phyloP scores from a whole-genome alignment of 2,329 filamentous ascomycete genomes.

The Fusarium drepaniforme region DNA sequence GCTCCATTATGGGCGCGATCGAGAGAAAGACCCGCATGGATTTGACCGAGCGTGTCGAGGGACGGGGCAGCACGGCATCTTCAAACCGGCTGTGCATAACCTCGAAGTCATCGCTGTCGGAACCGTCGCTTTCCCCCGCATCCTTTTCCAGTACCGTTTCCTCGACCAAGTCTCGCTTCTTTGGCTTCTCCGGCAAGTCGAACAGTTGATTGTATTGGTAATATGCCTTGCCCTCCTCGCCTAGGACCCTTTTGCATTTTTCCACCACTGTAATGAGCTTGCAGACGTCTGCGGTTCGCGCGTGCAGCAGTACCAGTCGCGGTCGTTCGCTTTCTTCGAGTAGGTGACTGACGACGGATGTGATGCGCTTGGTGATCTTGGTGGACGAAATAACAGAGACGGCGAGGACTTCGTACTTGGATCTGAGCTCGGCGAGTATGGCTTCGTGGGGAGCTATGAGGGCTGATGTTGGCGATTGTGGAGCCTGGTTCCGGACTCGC shows the following conservation, averaged over 20 bases:
- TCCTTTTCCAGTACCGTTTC: slow-evolving; percentile 55
- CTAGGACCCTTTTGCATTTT: slow-evolving; percentile 70
- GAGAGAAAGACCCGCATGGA: slow-evolving; percentile 73
- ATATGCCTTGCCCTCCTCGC: slow-evolving; percentile 59
- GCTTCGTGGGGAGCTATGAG: slow-evolving; percentile 55
- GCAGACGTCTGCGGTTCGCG: slow-evolving; percentile 63
- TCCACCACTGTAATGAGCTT: slow-evolving; percentile 79
- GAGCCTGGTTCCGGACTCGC: slow-evolving; percentile 5
- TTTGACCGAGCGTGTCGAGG: slow-evolving; percentile 60
- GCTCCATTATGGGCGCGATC: slow-evolving; percentile 63
- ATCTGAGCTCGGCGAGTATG: slow-evolving; percentile 57
- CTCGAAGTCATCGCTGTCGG: slow-evolving; percentile 65
- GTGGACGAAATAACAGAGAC: slow-evolving; percentile 71
- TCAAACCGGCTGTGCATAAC: slow-evolving; percentile 68
- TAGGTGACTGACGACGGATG: slow-evolving; percentile 59
- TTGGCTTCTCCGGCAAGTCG: slow-evolving; percentile 54
- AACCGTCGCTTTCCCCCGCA: slow-evolving; percentile 32
- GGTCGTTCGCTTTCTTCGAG: slow-evolving; percentile 41
- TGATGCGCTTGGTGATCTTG: slow-evolving; percentile 68
- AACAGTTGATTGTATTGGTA: slow-evolving; percentile 71
- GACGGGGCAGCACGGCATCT: slow-evolving; percentile 61
- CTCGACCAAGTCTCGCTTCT: slow-evolving; percentile 53
- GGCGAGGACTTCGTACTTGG: slow-evolving; percentile 62
- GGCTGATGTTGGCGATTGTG: slow-evolving; percentile 23
- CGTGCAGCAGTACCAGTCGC: slow-evolving; percentile 62